phyloP scores from a whole-genome alignment of 1,139 yeast genomes.

The Saccharomyces hybrid region DNA sequence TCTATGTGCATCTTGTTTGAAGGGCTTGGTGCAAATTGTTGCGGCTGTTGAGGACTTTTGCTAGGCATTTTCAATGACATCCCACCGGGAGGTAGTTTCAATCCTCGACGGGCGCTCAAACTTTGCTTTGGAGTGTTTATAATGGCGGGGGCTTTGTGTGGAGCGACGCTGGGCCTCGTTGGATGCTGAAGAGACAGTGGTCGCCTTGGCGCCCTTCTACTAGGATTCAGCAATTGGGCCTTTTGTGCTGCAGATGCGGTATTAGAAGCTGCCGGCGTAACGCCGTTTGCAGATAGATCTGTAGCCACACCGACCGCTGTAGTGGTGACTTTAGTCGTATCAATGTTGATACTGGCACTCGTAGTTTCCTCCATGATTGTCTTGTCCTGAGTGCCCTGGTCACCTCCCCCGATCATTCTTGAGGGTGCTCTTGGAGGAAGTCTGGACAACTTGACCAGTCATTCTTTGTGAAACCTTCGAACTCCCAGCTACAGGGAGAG shows the following conservation, averaged over 20 bases:
- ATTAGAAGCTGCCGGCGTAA: conserved; percentile 4
- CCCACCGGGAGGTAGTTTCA: conserved; percentile 31
- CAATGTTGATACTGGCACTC: background rate
- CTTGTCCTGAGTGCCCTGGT: background rate
- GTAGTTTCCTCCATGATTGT: background rate
- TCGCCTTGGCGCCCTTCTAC: conserved; percentile 23
- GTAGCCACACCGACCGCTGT: background rate
- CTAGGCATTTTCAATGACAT: conserved; percentile 25
- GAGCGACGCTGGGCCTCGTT: conserved; percentile 4
- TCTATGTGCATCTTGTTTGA: conserved; percentile 19
- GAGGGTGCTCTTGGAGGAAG: conserved; percentile 5
- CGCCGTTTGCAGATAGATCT: background rate
- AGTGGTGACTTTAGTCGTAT: background rate
- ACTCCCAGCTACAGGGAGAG: conserved; percentile 17
- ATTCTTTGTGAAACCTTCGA: background rate
- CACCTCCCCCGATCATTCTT: background rate
- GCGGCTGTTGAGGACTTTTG: conserved; percentile 13
- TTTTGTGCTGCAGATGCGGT: conserved; percentile 4
- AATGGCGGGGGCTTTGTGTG: conserved; percentile 3
- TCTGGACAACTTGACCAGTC: conserved; percentile 4
- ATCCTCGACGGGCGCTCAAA: conserved; percentile 32
- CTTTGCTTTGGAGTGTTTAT: conserved; percentile 19
- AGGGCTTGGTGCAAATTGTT: conserved; percentile 28
- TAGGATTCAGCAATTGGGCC: conserved; percentile 16
- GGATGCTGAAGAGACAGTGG: conserved; percentile 11